These are phyloP conservation scores for Coniochaeta sp. DNA, from an alignment of 2,329 filamentous ascomycete genomes.

Conservation along the genomic window DNA sequence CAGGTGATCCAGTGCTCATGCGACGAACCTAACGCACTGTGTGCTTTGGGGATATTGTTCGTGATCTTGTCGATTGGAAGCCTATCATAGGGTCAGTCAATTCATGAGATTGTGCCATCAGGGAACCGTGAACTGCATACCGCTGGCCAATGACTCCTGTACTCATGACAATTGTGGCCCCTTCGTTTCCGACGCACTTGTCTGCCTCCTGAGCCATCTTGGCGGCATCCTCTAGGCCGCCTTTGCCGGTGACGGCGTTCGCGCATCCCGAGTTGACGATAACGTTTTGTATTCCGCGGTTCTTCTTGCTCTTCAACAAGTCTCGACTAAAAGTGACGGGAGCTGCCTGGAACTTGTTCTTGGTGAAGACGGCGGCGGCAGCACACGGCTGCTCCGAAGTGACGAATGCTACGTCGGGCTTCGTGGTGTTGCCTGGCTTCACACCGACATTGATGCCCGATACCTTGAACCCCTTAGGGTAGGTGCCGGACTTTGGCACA, in stretches of 20 bases:
- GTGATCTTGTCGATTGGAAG: constrained; percentile 90
- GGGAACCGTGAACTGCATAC: constrained; percentile 29
- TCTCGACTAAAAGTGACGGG: constrained; percentile 80
- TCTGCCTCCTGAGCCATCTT: constrained; percentile 78
- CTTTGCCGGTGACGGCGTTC: constrained; percentile 90
- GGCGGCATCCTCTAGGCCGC: constrained; percentile 80
- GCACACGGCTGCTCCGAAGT: constrained; percentile 80
- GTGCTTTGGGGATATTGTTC: constrained; percentile 69
- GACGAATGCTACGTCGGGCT: constrained; percentile 84
- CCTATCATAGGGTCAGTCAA: constrained; percentile 29
- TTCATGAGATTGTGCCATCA: neutral
- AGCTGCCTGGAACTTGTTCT: constrained; percentile 96
- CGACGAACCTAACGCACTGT: constrained; percentile 60
- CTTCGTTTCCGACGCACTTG: constrained; percentile 40
- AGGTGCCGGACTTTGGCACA: constrained; percentile 75
- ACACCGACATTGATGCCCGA: constrained; percentile 88
- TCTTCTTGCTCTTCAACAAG: constrained; percentile 58
- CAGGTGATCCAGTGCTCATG: constrained; percentile 83
- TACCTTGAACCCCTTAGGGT: constrained; percentile 82
- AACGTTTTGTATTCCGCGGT: constrained; percentile 68
- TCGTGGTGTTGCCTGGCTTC: constrained; percentile 84
- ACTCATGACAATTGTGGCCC: constrained; percentile 87
- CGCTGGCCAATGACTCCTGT: constrained; percentile 96
- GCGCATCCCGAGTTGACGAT: constrained; percentile 95
- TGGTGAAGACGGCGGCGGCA: constrained; percentile 90